phyloP scores from a whole-genome alignment of 805 yeast species.

The Candida schatavii region DNA sequence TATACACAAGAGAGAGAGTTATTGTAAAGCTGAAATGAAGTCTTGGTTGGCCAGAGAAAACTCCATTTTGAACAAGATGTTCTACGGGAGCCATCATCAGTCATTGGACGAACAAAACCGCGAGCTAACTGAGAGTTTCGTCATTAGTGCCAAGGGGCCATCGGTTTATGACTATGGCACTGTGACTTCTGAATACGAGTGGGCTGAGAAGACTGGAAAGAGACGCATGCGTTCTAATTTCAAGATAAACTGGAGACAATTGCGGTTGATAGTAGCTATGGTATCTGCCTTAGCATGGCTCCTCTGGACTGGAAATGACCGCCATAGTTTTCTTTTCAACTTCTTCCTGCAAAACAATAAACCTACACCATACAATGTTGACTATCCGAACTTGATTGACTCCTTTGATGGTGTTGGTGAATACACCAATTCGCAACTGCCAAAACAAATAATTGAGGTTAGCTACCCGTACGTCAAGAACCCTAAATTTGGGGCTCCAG shows the following conservation, averaged over 20 bases:
- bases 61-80: constrained; percentile 18
- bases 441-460: constrained; percentile 23
- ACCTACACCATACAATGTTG: neutral
- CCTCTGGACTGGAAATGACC: neutral
- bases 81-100: constrained; percentile 10
- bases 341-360: neutral
- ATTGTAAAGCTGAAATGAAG: constrained; percentile 8
- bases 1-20: too few relatives aligned
- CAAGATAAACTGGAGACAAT: neutral
- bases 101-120: neutral
- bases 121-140: neutral
- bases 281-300: neutral
- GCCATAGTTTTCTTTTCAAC: neutral
- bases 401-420: neutral
- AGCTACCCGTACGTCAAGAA: constrained; percentile 24
- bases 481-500: constrained; percentile 27
- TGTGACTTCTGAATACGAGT: neutral
- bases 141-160: neutral
- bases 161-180: neutral
- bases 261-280: neutral
- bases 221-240: too few relatives aligned
- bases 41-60: constrained; percentile 11
- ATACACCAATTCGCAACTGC: neutral
- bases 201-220: neutral
- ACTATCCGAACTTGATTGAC: neutral